A percentile compares a stretch with the other conserved stretches of the same genome.
Conservation (phyloP, 2,329 filamentous ascomycete species). For the Aureobasidium sp. region DNA sequence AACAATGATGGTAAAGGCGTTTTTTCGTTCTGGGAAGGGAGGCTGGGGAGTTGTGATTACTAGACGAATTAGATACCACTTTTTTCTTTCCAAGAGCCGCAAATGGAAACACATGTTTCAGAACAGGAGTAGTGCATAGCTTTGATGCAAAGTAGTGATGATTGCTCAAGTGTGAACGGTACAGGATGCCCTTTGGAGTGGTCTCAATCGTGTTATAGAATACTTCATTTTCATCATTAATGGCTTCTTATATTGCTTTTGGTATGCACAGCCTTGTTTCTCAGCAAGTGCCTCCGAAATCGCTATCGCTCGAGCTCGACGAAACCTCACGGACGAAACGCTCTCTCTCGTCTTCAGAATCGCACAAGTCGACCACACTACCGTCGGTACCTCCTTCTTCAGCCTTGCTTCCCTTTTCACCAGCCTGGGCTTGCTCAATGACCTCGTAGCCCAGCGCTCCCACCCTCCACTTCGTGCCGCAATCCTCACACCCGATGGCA, state of each 20-base stretch:
- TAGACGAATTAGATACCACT: slow-evolving; percentile 8
- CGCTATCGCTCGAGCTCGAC: not conserved
- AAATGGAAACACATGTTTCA: not conserved
- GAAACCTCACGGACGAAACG: not conserved
- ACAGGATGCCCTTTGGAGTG: not conserved
- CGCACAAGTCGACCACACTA: not conserved
- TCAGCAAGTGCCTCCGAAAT: not conserved
- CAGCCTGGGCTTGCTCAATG: not conserved
- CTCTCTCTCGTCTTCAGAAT: not conserved
- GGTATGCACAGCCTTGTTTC: too few relatives aligned
- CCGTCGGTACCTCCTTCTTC: not conserved
- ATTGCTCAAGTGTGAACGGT: not conserved
- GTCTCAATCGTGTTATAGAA: too few relatives aligned
- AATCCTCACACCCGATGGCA: slow-evolving; percentile 24
- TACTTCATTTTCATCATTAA: not conserved
- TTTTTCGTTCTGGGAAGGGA: not conserved
- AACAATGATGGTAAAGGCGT: not conserved
- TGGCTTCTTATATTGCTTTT: not conserved
- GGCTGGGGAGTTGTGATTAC: not conserved
- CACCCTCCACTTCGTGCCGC: slow-evolving; percentile 28
- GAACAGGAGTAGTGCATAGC: not conserved
- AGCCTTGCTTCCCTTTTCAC: not conserved
- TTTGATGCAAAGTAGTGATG: not conserved
- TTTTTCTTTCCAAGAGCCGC: not conserved
- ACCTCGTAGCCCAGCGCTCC: slow-evolving; percentile 32